Evolutionary conservation across 2,329 filamentous ascomycete species (phyloP).

Genomic region (Beauveria australis): DNA sequence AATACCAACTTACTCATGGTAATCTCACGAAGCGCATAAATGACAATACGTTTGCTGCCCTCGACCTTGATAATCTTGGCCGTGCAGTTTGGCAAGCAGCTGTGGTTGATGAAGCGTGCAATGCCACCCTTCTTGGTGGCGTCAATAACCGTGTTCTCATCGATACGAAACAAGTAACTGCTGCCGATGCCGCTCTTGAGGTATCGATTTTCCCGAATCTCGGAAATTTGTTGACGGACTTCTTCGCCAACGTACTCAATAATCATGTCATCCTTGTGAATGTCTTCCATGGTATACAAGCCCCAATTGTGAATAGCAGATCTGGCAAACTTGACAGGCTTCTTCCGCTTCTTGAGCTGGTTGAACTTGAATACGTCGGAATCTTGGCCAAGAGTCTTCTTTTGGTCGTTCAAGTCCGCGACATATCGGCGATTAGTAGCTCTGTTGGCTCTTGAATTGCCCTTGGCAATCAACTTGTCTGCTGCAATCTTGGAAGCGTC

Average conservation of each 20-base stretch:
- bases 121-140: constrained; percentile 98
- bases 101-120: constrained; percentile 97
- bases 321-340: constrained; percentile 93
- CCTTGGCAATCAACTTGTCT: constrained; percentile 75
- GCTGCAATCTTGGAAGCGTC: constrained; percentile 66
- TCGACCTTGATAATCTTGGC: constrained; percentile 99
- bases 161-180: constrained; percentile 95
- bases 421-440: constrained; percentile 92
- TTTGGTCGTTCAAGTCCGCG: constrained; percentile 91
- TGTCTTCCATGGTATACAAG: constrained; percentile 94
- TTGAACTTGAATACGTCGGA: constrained; percentile 95
- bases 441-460: constrained; percentile 85
- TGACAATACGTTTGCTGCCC: constrained; percentile 95
- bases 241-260: constrained; percentile 99
- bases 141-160: constrained; percentile 95
- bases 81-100: constrained; percentile 96
- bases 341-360: constrained; percentile 98
- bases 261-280: constrained; percentile 97
- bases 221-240: constrained; percentile 93
- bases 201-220: constrained; percentile 86
- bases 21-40: constrained; percentile 95
- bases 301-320: constrained; percentile 99
- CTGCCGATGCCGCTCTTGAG: constrained; percentile 94
- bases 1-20: constrained; percentile 65
- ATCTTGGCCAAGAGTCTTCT: constrained; percentile 73